phyloP scores from a whole-genome alignment of 257 asterid genomes.

The Leptodermis oblonga region DNA sequence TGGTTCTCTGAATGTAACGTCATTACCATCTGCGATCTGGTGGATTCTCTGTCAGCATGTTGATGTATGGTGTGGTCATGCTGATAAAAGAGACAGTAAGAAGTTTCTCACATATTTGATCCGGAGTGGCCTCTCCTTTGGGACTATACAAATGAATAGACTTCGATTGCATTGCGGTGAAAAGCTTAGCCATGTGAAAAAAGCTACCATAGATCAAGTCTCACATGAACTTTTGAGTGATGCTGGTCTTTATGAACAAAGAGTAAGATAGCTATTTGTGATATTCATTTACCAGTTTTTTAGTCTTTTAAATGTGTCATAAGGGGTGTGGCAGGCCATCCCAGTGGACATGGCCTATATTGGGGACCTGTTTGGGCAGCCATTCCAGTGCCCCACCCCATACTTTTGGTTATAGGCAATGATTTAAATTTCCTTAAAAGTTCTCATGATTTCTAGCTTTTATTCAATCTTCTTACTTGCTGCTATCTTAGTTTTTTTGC shows the following conservation, averaged over 20 bases:
- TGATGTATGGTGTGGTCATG: conserved; percentile 79
- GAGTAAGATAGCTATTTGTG: conserved; percentile 45
- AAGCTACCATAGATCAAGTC: conserved; percentile 41
- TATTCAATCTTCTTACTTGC: conserved; percentile 31
- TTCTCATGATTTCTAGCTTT: neutral
- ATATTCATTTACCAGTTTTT: neutral
- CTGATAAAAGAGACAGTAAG: conserved; percentile 66
- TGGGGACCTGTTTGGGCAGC: neutral
- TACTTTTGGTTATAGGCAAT: neutral
- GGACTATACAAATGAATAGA: conserved; percentile 22
- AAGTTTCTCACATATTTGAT: conserved; percentile 50
- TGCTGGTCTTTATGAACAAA: conserved; percentile 63
- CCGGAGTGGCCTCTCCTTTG: conserved; percentile 39
- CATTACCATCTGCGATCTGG: conserved; percentile 56
- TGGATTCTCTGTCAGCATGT: conserved; percentile 53
- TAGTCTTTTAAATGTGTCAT: neutral
- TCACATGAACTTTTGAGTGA: conserved; percentile 64
- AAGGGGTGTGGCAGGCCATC: neutral
- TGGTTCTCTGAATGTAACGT: conserved; percentile 54
- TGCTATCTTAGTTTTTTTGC: conserved; percentile 60
- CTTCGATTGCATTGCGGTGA: conserved; percentile 19
- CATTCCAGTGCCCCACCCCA: neutral
- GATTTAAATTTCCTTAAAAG: conserved; percentile 1
- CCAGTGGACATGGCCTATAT: neutral
- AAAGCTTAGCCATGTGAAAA: conserved; percentile 34